These are phyloP conservation scores for Sistotremastrum suecicum DNA, from an alignment of 768 basidiomycete species.

Conservation along the genomic window DNA sequence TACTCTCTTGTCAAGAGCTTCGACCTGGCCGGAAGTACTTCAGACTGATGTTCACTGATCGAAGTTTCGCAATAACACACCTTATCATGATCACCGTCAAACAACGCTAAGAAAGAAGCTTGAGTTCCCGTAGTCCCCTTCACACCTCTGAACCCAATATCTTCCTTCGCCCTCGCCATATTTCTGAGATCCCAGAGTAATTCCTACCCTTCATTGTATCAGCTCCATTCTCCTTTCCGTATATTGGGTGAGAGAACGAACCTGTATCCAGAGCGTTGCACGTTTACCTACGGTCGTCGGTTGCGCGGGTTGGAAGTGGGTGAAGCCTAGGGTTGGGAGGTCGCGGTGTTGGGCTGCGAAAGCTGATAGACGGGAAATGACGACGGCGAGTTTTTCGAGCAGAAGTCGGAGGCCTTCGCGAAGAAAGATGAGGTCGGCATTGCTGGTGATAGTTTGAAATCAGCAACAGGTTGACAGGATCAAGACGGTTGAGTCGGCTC, in stretches of 20 bases:
- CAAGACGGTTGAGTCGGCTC: slow-evolving; percentile 14
- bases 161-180: slow-evolving; percentile 75
- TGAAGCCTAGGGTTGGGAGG: slow-evolving; percentile 91
- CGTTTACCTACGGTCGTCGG: slow-evolving; percentile 97
- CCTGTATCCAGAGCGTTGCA: slow-evolving; percentile 93
- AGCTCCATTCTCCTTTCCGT: background rate
- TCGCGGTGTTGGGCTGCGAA: slow-evolving; percentile 81
- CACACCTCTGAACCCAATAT: slow-evolving; percentile 93
- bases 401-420: slow-evolving; percentile 76
- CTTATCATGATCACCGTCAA: slow-evolving; percentile 92
- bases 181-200: slow-evolving; percentile 94
- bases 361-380: slow-evolving; percentile 75
- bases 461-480: background rate
- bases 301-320: slow-evolving; percentile 98
- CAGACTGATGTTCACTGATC: background rate
- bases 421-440: slow-evolving; percentile 96
- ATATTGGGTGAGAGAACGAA: slow-evolving; percentile 12
- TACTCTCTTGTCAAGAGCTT: slow-evolving; percentile 76
- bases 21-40: slow-evolving; percentile 37
- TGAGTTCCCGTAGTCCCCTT: slow-evolving; percentile 99
- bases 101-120: slow-evolving; percentile 86
- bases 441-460: slow-evolving; percentile 32
- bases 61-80: slow-evolving; percentile 18
- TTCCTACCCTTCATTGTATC: slow-evolving; percentile 33
- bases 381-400: slow-evolving; percentile 72